A percentile compares a stretch with the other conserved stretches of the same genome.
phyloP scores from a whole-genome alignment of 1,139 yeast species.

The Diutina neorugosa region DNA sequence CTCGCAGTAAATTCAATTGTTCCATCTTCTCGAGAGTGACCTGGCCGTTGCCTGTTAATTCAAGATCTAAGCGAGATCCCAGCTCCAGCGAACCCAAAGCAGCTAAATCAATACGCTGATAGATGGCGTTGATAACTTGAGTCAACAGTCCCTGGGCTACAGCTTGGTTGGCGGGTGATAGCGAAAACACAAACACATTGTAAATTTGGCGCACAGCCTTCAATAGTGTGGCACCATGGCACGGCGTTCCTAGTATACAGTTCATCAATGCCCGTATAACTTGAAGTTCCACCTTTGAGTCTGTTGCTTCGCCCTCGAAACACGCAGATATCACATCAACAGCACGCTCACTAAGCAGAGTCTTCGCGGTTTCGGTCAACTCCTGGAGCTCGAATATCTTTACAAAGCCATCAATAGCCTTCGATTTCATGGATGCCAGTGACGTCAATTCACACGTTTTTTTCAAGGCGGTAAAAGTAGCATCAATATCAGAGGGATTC shows the following conservation, averaged over 20 bases:
- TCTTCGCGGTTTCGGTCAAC: not conserved
- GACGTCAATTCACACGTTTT: not conserved
- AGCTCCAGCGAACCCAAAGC: not conserved
- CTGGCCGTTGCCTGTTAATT: slow-evolving; percentile 13
- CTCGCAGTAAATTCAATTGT: slow-evolving; percentile 38
- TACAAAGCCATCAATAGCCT: slow-evolving; percentile 1
- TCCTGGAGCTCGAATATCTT: not conserved
- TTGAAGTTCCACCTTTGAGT: slow-evolving; percentile 79
- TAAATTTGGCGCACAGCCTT: slow-evolving; percentile 90
- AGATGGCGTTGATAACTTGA: slow-evolving; percentile 78
- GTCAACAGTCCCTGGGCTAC: slow-evolving; percentile 93
- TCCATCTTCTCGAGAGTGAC: slow-evolving; percentile 51
- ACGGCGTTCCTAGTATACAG: slow-evolving; percentile 71
- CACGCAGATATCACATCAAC: slow-evolving; percentile 78
- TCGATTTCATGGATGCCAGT: not conserved
- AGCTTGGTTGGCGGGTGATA: slow-evolving; percentile 75
- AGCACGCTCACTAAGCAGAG: slow-evolving; percentile 59
- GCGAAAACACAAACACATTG: slow-evolving; percentile 78
- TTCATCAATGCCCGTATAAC: slow-evolving; percentile 86
- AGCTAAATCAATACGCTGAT: slow-evolving; percentile 46
- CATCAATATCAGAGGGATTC: not conserved
- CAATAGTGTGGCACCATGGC: slow-evolving; percentile 81
- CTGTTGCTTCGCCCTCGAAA: slow-evolving; percentile 87
- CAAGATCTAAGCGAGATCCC: slow-evolving; percentile 2
- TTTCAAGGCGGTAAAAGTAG: not conserved